Base-by-base conservation (phyloP, 2,329 filamentous ascomycete genomes). In the Nothophaeocryptopus gaeumannii region DNA sequence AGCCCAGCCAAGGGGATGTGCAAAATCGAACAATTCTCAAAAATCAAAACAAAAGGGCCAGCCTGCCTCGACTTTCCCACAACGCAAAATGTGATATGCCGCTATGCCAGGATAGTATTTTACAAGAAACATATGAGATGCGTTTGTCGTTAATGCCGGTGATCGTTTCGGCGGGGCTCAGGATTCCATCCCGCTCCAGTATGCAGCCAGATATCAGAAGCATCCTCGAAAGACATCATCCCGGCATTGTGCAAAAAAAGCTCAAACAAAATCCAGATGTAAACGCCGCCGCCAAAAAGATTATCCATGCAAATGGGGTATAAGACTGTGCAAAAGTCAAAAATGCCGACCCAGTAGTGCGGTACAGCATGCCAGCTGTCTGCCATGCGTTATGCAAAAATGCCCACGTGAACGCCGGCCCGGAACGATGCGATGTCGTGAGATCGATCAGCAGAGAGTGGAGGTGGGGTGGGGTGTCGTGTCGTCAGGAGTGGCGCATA, bases 401-500 rank as follows among this genome's bases (percentile, higher is more conserved):
- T 35, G 39, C 38, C 16, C 45, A 16, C 16, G 12, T 35, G 31
- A 45, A 56, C 54, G 50, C 54, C 54, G 45, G 41, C 14, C 39
- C 31, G 29, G 33, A 45, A 46, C 42, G 45, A 31, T 31, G 35
- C 29, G 44, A 44, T 45, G 41, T 56, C 50, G 39, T 51, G 41
- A 39, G 39, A 51, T 51, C 36, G 42, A 45, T 33, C 16, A 39
- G 43, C 34, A 47, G 43, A 37, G 32, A 16, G 36, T 26, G 16
- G 35, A 37, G 13, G 36, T 46, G 32, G 32, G 43, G 35, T 13
- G 20, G 32, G 43, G 35, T 13, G 20, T 50, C 40, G 20, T 47
- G 31, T 60, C 50, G 59, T 52, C 39, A 26, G 20, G 20, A 26
- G 20, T 26, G 20, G 20, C 20, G 55, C 40, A 60, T 42, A 38